Evolutionary conservation across 306 rosid genomes (phyloP), one percentile per base, ranked within the genome.

Genomic region (Prunus mira): DNA sequence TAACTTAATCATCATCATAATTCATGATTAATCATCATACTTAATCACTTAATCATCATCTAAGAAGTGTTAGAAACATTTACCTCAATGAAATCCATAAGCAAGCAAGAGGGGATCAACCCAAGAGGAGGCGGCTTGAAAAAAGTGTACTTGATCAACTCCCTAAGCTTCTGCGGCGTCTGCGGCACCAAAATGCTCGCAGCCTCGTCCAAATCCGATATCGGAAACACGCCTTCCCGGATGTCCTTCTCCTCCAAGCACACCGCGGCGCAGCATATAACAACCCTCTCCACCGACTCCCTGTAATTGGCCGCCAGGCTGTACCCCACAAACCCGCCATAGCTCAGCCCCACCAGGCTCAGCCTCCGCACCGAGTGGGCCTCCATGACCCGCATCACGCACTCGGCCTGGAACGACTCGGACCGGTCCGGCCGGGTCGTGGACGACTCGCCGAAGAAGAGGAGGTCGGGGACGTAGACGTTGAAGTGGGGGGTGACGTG

Each of bases 241-340:
- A 93, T 15, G 82, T 93, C 98, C 76, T 73, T 90, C 81, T 91
- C 97, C 71, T 93, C 97, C 91, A 93, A 71, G 71, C 90, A 82
- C 68, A 93, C 89, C 38, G 97, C 96, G 0, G 97, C 82, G 20
- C 93, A 67, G 74, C 98, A 88, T 12, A 93, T 43, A 86, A 90
- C 98, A 55, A 91, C 90, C 67, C 80, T 90, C 91, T 90, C 97
- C 85, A 93, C 96, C 27, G 46, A 72, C n/a, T 82, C 93, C 12
- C 6, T 22, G 12, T 74, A 84, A 84, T 60, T 73, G 69, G 81
- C 93, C 22, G 93, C 91, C 76, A 91, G 20, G 19, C 87, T 82
- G 72, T 93, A 93, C 24, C 81, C 98, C 0, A 91, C 96, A 18
- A 91, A 90, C 12, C 97, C 98, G 1, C 97, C 97, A 66, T 93